A percentile compares a stretch with the other conserved stretches of the same genome.
Evolutionary conservation across 768 basidiomycete genomes (phyloP).

Genomic region (Tulasnella sp.): DNA sequence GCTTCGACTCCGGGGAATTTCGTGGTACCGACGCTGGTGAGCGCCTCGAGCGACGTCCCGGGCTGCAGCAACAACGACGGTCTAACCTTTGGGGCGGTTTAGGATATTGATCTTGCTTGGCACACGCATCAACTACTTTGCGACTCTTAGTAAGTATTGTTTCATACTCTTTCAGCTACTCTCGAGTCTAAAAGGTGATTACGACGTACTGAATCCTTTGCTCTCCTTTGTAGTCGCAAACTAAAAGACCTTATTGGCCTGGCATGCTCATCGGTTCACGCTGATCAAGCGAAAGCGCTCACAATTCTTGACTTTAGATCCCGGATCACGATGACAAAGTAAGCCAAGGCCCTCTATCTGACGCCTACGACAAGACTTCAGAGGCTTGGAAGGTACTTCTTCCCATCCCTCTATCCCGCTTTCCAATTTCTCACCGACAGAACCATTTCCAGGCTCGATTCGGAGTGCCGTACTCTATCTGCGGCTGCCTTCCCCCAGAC

Average conservation of each 20-base stretch:
- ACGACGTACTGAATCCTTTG: too few species aligned
- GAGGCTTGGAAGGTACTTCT: constrained; percentile 51
- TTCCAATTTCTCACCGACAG: not conserved
- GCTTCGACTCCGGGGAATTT: constrained; percentile 26
- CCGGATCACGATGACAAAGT: constrained; percentile 55
- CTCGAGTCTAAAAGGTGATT: not conserved
- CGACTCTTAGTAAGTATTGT: constrained; percentile 52
- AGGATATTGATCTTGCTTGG: constrained; percentile 38
- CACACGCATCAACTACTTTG: constrained; percentile 40
- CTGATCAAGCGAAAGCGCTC: not conserved
- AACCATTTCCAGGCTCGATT: constrained; percentile 49
- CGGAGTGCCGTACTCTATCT: constrained; percentile 58
- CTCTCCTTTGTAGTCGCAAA: not conserved
- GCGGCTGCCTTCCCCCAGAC: constrained; percentile 57
- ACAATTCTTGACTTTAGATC: not conserved
- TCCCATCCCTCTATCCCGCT: not conserved
- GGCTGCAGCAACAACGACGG: not conserved
- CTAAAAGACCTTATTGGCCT: not conserved
- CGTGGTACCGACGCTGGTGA: constrained; percentile 37
- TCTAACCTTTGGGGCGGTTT: not conserved
- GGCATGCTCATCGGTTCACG: not conserved
- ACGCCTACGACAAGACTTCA: constrained; percentile 57
- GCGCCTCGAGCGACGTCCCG: not conserved
- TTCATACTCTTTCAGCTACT: constrained; percentile 28
- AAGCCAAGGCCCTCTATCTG: constrained; percentile 51